These are phyloP conservation scores for Pestalotiopsis sp. DNA, from an alignment of 2,329 filamentous ascomycete species.

Conservation along the genomic window DNA sequence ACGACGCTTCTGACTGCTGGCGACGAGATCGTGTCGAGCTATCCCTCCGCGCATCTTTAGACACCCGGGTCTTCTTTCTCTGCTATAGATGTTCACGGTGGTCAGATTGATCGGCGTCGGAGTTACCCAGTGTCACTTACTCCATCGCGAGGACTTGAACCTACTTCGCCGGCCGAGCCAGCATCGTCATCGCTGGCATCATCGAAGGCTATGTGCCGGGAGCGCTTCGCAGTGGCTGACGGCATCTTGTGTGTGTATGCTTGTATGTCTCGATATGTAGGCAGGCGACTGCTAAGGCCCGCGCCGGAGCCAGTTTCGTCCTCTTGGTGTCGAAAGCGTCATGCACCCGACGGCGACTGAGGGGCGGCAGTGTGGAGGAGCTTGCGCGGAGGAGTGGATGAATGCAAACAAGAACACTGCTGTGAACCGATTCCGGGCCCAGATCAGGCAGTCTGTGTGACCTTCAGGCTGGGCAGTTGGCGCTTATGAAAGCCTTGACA, in stretches of 20 bases:
- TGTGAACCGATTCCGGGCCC: too few relatives aligned
- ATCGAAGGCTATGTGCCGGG: conserved; percentile 38
- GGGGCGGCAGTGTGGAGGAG: too few relatives aligned
- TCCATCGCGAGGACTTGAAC: conserved; percentile 41
- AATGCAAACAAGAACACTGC: too few relatives aligned
- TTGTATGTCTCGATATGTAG: neutral
- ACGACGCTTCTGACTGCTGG: conserved; percentile 10
- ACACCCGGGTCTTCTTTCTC: conserved; percentile 43
- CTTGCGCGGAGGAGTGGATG: too few relatives aligned
- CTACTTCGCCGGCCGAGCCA: conserved; percentile 40
- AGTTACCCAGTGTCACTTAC: conserved; percentile 33
- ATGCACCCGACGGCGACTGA: neutral
- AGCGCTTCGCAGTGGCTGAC: conserved; percentile 42
- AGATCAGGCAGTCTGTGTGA: too few relatives aligned
- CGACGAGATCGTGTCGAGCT: conserved; percentile 8
- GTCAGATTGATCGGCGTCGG: conserved; percentile 15
- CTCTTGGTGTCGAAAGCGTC: neutral
- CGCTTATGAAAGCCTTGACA: neutral
- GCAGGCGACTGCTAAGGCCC: neutral
- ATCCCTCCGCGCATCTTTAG: conserved; percentile 26
- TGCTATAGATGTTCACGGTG: conserved; percentile 25
- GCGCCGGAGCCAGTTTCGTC: neutral
- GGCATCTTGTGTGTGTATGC: conserved; percentile 24
- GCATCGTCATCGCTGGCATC: conserved; percentile 37
- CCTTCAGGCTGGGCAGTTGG: too few relatives aligned